Conservation (phyloP, 1,284 basidiomycete species). For the Cutaneotrichosporon arboriforme region DNA sequence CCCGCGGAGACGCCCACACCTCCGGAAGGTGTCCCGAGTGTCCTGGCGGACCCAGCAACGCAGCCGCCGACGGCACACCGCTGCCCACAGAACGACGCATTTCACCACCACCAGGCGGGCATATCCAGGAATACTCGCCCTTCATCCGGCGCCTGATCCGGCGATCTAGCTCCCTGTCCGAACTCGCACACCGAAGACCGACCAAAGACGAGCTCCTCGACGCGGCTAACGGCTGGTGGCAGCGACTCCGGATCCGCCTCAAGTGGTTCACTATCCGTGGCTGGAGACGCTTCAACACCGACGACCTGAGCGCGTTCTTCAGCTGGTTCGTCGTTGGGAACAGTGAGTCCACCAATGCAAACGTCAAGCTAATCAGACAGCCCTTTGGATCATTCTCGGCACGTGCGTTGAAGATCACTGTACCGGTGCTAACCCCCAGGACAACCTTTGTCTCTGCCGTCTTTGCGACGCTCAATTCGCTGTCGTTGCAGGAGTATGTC, state of each 20-base stretch:
- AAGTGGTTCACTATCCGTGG: slow-evolving; percentile 97
- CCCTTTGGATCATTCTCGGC: slow-evolving; percentile 77
- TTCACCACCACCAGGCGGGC: slow-evolving; percentile 5
- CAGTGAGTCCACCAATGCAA: slow-evolving; percentile 45
- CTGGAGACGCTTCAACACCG: slow-evolving; percentile 90
- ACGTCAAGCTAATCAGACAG: slow-evolving; percentile 16
- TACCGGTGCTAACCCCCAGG: slow-evolving; percentile 47
- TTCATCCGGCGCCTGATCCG: slow-evolving; percentile 64
- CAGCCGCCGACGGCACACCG: background rate
- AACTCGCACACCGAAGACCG: slow-evolving; percentile 62
- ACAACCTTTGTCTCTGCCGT: slow-evolving; percentile 95
- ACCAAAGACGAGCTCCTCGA: slow-evolving; percentile 81
- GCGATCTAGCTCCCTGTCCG: slow-evolving; percentile 22
- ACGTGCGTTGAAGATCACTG: slow-evolving; percentile 60
- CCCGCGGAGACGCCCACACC: background rate
- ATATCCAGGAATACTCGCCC: slow-evolving; percentile 61
- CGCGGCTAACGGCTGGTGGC: slow-evolving; percentile 82
- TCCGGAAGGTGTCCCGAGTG: slow-evolving; percentile 1
- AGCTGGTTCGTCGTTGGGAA: slow-evolving; percentile 94
- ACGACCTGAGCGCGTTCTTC: slow-evolving; percentile 94
- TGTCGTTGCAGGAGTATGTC: slow-evolving; percentile 87
- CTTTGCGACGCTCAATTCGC: slow-evolving; percentile 80
- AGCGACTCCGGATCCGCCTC: slow-evolving; percentile 83
- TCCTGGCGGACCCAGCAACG: background rate
- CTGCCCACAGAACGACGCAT: slow-evolving; percentile 7